Base-by-base conservation (phyloP, 2,329 filamentous ascomycete genomes). In the Pseudogymnoascus sp. region DNA sequence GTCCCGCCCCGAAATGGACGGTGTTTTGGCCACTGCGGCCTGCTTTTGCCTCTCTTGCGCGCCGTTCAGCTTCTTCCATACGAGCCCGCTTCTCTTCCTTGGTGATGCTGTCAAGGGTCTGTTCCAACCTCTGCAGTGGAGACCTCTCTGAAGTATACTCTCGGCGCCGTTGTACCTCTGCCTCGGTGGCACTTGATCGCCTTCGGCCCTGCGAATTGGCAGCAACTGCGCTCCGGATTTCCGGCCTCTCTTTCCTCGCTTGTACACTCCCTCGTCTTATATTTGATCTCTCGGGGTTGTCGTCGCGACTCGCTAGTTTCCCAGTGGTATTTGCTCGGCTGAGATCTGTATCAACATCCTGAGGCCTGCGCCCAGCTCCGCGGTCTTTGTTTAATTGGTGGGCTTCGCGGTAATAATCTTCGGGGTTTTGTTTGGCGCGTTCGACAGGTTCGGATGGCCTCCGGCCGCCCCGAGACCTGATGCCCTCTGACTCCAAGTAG, bases 61-160 rank as follows among this genome's bases (percentile, higher is more conserved):
- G 83, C 68, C 86, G 82, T 74, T 97, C 93, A 5, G 91, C 91
- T 70, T 93, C 89, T 72, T 92, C 84, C 4, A 93, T 86, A 56
- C 91, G 84, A 7, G 92, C 91, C 67, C 93, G 84, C 75, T 96
- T 96, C 76, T 97, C 93, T 77, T 97, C 93, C 75, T 97, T 97
- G 74, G 90, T 96, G 75, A 97, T 93, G 26, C 26, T 29, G 26
- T 29, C 26, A 71, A 97, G 83, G 70, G 91, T 95, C 72, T 90
- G 85, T 79, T 99, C 93, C 68, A 99, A 84, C 78, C 88, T 95
- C 76, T 99, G 93, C 61, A 99, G 82, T 61, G 96, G 95, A 67
- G 93, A 97, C 70, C 90, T 86, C 73, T 96, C 89, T 64, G 88
- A 83, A 71, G 93, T 90, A 76, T 90, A 86, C 78, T 81, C 79